Conservation (phyloP, 169 alveolate genomes). For the Eimeria necatrix region DNA sequence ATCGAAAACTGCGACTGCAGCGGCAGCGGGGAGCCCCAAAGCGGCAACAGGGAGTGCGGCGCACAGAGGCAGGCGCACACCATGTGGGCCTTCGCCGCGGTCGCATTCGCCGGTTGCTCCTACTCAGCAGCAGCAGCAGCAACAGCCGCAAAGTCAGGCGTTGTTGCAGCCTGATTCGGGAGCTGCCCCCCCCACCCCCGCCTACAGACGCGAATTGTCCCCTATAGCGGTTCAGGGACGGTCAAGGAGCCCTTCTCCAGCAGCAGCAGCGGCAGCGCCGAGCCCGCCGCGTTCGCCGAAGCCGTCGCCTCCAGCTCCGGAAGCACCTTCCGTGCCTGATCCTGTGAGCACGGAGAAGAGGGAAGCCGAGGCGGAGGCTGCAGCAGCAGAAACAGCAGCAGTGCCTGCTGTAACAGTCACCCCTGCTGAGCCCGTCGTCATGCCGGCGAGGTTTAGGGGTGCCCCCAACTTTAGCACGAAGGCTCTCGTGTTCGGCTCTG, state of each 20-base stretch:
- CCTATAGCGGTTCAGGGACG: slow-evolving; percentile 48
- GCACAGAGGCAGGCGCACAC: slow-evolving; percentile 44
- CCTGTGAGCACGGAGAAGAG: neutral
- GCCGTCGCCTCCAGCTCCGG: neutral
- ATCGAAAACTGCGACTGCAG: neutral
- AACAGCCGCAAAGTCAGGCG: slow-evolving; percentile 41
- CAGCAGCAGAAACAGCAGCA: slow-evolving; percentile 47
- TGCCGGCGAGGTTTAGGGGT: slow-evolving; percentile 40
- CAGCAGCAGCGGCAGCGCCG: neutral
- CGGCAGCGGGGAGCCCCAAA: slow-evolving; percentile 26
- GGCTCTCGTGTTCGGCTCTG: slow-evolving; percentile 32
- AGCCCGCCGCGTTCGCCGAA: neutral
- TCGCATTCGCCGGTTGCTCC: slow-evolving; percentile 24
- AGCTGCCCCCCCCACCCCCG: neutral
- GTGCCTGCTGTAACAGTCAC: slow-evolving; percentile 25
- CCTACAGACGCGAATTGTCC: neutral
- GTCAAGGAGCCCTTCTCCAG: slow-evolving; percentile 45
- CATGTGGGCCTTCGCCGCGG: slow-evolving; percentile 33
- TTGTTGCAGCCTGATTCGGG: neutral
- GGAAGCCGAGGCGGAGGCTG: slow-evolving; percentile 10
- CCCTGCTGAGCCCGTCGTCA: slow-evolving; percentile 27
- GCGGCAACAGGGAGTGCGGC: slow-evolving; percentile 5
- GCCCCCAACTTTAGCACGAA: neutral
- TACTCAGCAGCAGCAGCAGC: slow-evolving; percentile 45
- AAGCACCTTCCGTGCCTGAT: neutral